phyloP scores from a whole-genome alignment of 228 moss, liverwort and hornwort genomes.

The Sphagnum magellanicum region DNA sequence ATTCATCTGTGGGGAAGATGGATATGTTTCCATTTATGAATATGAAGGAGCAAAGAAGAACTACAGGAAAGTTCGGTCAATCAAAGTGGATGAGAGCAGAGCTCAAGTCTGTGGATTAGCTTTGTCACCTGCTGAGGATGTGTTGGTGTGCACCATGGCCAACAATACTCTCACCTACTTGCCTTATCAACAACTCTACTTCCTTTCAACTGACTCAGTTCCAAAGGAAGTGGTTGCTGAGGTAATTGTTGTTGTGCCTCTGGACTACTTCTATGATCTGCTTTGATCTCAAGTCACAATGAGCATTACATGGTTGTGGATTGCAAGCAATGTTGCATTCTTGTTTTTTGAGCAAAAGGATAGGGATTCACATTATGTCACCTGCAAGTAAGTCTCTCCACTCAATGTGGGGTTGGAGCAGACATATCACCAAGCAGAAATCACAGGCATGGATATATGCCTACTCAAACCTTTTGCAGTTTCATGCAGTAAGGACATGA shows the following conservation, averaged over 20 bases:
- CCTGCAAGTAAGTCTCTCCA: too few relatives aligned
- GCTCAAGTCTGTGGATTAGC: conserved; percentile 36
- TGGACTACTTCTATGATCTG: neutral
- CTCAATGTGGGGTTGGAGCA: conserved; percentile 19
- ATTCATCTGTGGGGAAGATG: conserved; percentile 66
- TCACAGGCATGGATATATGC: conserved; percentile 73
- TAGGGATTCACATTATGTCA: neutral
- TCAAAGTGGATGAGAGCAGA: conserved; percentile 51
- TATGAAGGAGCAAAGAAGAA: conserved; percentile 32
- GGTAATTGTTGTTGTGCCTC: conserved; percentile 15
- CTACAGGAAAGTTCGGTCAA: conserved; percentile 29
- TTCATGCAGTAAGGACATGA: conserved; percentile 57
- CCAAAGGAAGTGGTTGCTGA: conserved; percentile 38
- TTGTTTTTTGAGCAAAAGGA: neutral
- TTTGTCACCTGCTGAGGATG: conserved; percentile 44
- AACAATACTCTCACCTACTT: conserved; percentile 39
- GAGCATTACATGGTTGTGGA: neutral
- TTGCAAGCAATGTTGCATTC: neutral
- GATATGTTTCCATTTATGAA: conserved; percentile 48
- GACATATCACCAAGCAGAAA: conserved; percentile 52
- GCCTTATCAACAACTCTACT: conserved; percentile 40
- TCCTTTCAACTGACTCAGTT: conserved; percentile 35
- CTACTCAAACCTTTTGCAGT: conserved; percentile 71
- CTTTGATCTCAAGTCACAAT: too few relatives aligned
- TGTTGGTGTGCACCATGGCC: conserved; percentile 45